Evolutionary conservation across 2,329 filamentous ascomycete genomes (phyloP), one percentile per base, ranked within the genome.

Genomic region (Nannizziopsis barbatae): DNA sequence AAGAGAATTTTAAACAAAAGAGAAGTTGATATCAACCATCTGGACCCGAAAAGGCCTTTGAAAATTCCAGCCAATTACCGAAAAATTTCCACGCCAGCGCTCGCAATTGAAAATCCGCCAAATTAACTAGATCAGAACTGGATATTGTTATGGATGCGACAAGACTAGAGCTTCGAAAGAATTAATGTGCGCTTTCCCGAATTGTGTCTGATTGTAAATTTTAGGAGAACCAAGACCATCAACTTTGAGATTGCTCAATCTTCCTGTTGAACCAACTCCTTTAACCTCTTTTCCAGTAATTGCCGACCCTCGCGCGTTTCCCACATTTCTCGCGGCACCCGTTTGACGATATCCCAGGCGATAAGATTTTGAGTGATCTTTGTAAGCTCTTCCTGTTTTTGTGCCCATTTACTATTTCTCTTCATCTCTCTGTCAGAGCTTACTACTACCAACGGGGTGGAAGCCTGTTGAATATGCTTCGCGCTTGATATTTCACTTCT

Each of bases 291-390:
- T 71, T 94, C 89, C 65, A 96, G 81, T 41, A 80, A 67, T 45
- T 79, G 67, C 47, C 86, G 74, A 0, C 90, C 90, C 42, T 88
- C 76, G 1, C 74, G 64, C 2, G 82, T 86, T 57, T 70, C 71
- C 92, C 92, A 98, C 0, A 96, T 83, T 62, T 89, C 77, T 63
- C 94, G 86, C 4, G 88, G 85, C 2, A 89, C 88, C 53, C 82
- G 77, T 50, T 84, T 79, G 9, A 95, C 86, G 45, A 95, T 77
- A 64, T 95, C 87, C 89, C 90, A 98, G 35, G 76, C 72, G 50
- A 84, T 65, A 45, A 96, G 69, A 42, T 88, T 87, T 45, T 82
- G 75, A 0, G 90, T 95, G 56, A 96, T 71, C 51, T 76, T 79
- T 6, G 82, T 88, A 52, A 95, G 67, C 59, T 95, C 89, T 57